These are phyloP conservation scores for Metroxylon sagu DNA, from an alignment of 176 grass and related monocot genomes.

Conservation along the genomic window DNA sequence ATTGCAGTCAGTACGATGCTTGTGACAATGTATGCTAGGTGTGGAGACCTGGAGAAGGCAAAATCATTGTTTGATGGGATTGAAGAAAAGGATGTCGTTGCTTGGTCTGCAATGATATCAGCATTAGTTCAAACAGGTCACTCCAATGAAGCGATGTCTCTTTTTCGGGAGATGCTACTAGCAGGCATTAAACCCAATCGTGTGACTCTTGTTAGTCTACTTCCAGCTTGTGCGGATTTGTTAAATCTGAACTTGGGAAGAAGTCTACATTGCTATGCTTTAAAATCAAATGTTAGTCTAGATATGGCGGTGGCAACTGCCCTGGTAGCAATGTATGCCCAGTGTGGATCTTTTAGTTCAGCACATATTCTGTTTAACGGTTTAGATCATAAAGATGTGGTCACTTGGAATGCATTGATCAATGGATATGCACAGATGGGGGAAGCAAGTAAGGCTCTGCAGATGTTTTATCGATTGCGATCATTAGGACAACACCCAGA, in stretches of 20 bases:
- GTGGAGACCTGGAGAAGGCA: conserved; percentile 58
- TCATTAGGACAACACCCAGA: conserved; percentile 11
- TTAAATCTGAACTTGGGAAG: conserved; percentile 59
- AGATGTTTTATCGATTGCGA: conserved; percentile 25
- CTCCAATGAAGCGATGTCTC: conserved; percentile 42
- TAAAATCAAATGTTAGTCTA: conserved; percentile 43
- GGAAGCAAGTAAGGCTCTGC: conserved; percentile 27
- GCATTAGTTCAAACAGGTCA: conserved; percentile 63
- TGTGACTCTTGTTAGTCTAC: conserved; percentile 44
- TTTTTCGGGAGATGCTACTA: conserved; percentile 63
- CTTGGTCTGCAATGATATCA: conserved; percentile 88
- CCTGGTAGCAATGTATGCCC: conserved; percentile 70
- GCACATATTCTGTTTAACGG: conserved; percentile 55
- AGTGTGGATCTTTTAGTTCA: conserved; percentile 62
- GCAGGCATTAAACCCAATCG: conserved; percentile 55
- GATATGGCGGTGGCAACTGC: conserved; percentile 57
- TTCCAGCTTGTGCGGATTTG: conserved; percentile 83
- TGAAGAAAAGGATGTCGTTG: conserved; percentile 53
- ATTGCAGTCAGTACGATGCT: conserved; percentile 51
- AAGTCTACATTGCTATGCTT: conserved; percentile 53
- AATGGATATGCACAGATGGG: conserved; percentile 50
- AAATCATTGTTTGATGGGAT: conserved; percentile 60
- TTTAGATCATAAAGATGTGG: conserved; percentile 61
- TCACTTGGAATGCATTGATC: conserved; percentile 81
- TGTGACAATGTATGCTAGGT: conserved; percentile 54